Base-by-base conservation (phyloP, 768 basidiomycete genomes). In the Suillus alpinus region DNA sequence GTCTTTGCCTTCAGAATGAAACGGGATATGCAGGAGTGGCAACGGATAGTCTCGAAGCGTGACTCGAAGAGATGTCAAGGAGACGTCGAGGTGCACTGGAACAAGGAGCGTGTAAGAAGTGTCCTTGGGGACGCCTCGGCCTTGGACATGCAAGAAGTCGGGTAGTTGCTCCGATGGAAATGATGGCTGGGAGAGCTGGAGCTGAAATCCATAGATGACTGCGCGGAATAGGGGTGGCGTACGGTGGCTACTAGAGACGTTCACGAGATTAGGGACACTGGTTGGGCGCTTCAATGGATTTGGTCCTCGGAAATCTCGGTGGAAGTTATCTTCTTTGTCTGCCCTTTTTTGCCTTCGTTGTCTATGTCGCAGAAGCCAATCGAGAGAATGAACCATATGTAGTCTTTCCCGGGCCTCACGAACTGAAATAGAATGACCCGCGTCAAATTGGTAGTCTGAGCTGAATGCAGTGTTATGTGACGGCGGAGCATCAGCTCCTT, bases 31-130 rank as follows among this genome's bases (percentile, higher is more conserved):
- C n/a, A 94, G 74, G 56, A 98, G 71, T 1, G 95, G 94, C 36
- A 97, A 74, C 2, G 95, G 93, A 74, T 96, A 95, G 75, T 96
- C 94, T 36, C 95, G 87, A 9, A 95, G 78, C 4, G 83, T 81
- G 47, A 86, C 76, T 51, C 80, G 80, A 18, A 87, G 73, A n/a
- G 85, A 81, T 3, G 81, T 77, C 56, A 93, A 76, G 2, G 83
- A 79, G 73, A 93, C 85, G 39, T 83, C 80, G 20, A 98, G 71
- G 68, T 94, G 89, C 66, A 98, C 73, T 3, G 95, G 95, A 20
- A 96, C 76, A 64, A 97, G 80, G 29, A 98, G 78, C 12, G 91
- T 87, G 70, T 88, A 97, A 65, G 83, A 67, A 0, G 88, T 89
- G 57, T 88, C 82, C 16, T 73, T 74, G 3, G 93, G 92, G 56